A percentile compares a stretch with the other conserved stretches of the same genome.
Evolutionary conservation across 495 filamentous ascomycete genomes (phyloP).

Genomic region (Penicillium cataractarum): DNA sequence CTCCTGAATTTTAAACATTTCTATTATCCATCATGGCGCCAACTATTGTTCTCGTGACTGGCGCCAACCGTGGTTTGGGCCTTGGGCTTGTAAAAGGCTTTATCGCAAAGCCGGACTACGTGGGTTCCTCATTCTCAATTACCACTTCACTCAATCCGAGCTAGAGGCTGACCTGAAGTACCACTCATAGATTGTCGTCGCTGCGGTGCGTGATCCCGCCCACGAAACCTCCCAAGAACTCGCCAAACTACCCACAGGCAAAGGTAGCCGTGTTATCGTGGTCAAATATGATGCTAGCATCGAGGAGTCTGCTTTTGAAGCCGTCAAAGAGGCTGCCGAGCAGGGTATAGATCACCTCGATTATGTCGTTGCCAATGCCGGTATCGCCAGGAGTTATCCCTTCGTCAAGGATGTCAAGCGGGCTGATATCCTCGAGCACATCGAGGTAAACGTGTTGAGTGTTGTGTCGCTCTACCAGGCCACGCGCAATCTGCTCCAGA

Average conservation of each 20-base stretch:
- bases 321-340: constrained; percentile 24
- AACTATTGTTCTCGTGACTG: constrained; percentile 21
- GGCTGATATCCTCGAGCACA: constrained; percentile 34
- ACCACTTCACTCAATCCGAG: background rate
- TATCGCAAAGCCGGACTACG: constrained; percentile 30
- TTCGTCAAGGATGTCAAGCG: constrained; percentile 28
- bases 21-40: constrained; percentile 6
- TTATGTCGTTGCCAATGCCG: constrained; percentile 57
- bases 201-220: constrained; percentile 42
- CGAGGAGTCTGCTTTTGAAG: constrained; percentile 24
- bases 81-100: constrained; percentile 5
- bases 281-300: constrained; percentile 46
- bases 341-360: constrained; percentile 46
- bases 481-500: constrained; percentile 32
- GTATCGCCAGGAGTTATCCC: constrained; percentile 30
- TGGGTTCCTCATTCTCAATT: constrained; percentile 17
- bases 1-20: background rate
- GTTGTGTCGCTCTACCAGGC: constrained; percentile 46
- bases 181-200: constrained; percentile 50
- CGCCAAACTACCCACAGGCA: constrained; percentile 26
- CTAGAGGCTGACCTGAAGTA: background rate
- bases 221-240: constrained; percentile 18
- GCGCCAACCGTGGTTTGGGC: constrained; percentile 55
- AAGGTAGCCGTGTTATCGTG: constrained; percentile 41
- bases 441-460: constrained; percentile 45